Conservation (phyloP, 2,329 filamentous ascomycete genomes). For the Cladosporium cucumerinum region DNA sequence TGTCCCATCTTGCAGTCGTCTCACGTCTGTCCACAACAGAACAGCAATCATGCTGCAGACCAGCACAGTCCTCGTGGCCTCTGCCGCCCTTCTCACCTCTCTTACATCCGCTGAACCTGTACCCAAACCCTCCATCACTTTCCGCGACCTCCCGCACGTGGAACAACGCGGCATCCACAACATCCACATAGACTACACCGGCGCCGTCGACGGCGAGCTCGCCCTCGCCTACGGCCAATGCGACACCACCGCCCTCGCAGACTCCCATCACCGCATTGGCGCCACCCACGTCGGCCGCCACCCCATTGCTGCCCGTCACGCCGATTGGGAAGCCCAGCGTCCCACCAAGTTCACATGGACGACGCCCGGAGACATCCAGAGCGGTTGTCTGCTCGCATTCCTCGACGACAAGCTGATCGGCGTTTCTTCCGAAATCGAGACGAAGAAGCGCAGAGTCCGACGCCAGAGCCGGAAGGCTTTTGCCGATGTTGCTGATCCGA, state of each 20-base stretch:
- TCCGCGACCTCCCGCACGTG: constrained; percentile 25
- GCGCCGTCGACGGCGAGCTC: constrained; percentile 44
- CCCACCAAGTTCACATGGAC: constrained; percentile 50
- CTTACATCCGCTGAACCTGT: background rate
- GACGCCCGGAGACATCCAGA: constrained; percentile 39
- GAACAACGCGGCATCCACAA: constrained; percentile 45
- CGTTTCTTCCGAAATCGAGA: constrained; percentile 38
- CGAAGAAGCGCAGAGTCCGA: constrained; percentile 35
- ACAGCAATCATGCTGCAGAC: background rate
- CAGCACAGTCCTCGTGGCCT: background rate
- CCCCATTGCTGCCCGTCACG: constrained; percentile 27
- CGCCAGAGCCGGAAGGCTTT: constrained; percentile 28
- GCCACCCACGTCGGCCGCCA: constrained; percentile 38
- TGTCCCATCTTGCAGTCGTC: background rate
- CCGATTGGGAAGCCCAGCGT: constrained; percentile 28
- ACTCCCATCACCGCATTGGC: constrained; percentile 29
- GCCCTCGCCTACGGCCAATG: constrained; percentile 47
- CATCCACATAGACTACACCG: constrained; percentile 45
- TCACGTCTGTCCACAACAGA: too few species aligned
- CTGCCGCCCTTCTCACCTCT: background rate
- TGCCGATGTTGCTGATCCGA: constrained; percentile 51
- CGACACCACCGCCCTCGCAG: constrained; percentile 18
- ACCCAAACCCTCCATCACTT: constrained; percentile 17
- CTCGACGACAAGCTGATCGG: constrained; percentile 40
- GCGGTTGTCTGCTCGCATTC: constrained; percentile 47